Evolutionary conservation across 176 grass and related monocot species (phyloP).

Genomic region (Triticum turgidum): DNA sequence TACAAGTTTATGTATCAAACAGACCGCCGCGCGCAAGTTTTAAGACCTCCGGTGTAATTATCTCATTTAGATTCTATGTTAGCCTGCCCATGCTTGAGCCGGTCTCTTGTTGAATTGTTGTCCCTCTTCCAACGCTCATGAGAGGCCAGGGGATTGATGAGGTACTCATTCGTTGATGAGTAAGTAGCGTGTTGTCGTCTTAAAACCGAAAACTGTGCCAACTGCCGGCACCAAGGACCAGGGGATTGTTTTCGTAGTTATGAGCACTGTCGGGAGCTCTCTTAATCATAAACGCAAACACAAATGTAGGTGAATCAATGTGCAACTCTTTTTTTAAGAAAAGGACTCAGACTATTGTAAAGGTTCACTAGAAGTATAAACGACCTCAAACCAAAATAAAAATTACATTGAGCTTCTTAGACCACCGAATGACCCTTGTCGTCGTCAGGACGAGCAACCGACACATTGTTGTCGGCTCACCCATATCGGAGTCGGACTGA

Average conservation of each 20-base stretch:
- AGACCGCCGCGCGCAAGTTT: no score
- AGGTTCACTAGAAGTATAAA: no score
- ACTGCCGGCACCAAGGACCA: background rate
- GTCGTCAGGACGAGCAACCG: no score
- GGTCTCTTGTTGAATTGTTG: background rate
- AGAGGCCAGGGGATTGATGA: background rate
- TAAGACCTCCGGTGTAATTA: no score
- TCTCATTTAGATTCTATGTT: background rate
- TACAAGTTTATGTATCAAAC: no score
- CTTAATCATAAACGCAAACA: background rate
- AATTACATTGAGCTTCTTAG: no score
- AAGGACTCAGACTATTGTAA: no score
- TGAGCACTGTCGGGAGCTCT: background rate
- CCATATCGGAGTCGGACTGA: no score
- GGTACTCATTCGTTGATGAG: background rate
- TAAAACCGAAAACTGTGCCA: background rate
- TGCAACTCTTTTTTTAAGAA: no score
- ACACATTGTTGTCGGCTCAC: no score
- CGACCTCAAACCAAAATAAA: no score
- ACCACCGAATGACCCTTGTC: no score
- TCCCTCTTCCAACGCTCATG: background rate
- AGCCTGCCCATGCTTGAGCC: background rate
- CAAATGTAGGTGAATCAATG: constrained; percentile 3
- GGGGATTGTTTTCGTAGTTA: background rate
- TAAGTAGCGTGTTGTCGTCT: background rate